Conservation (phyloP, 1,139 yeast species). For the Pneumocystis wakefieldiae region DNA sequence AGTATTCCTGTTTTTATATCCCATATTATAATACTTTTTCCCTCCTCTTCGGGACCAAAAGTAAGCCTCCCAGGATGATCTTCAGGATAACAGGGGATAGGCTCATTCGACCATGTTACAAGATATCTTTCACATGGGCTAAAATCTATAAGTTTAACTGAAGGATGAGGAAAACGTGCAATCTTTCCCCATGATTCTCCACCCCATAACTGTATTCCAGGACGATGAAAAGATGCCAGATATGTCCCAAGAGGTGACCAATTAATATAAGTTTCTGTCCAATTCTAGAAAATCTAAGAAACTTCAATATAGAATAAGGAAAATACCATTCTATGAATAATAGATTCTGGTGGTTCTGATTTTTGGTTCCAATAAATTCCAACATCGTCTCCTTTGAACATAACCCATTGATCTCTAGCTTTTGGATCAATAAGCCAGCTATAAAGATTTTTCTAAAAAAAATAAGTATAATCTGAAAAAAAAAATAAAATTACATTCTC, state of each 20-base stretch:
- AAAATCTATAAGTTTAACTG: slow-evolving; percentile 77
- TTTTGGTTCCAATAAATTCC: slow-evolving; percentile 81
- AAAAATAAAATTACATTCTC: slow-evolving; percentile 11
- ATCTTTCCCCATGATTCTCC: slow-evolving; percentile 65
- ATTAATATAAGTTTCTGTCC: slow-evolving; percentile 77
- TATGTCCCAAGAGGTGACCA: slow-evolving; percentile 93
- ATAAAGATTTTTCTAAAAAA: slow-evolving; percentile 53
- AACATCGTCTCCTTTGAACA: slow-evolving; percentile 68
- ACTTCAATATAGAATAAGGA: not conserved
- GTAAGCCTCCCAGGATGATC: slow-evolving; percentile 56
- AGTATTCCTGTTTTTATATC: slow-evolving; percentile 73
- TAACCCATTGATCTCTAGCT: slow-evolving; percentile 80
- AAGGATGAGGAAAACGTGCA: slow-evolving; percentile 72
- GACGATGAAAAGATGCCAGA: slow-evolving; percentile 76
- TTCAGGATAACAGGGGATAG: slow-evolving; percentile 54
- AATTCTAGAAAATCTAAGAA: slow-evolving; percentile 28
- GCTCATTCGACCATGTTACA: slow-evolving; percentile 80
- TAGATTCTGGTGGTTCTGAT: slow-evolving; percentile 60
- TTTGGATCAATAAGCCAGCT: slow-evolving; percentile 82
- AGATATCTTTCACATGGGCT: slow-evolving; percentile 84
- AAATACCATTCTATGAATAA: slow-evolving; percentile 49
- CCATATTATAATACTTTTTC: slow-evolving; percentile 92
- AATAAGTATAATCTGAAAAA: not conserved
- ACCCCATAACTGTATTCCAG: slow-evolving; percentile 95
- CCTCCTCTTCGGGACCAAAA: slow-evolving; percentile 75